These are phyloP conservation scores for Penicillium maclennaniae DNA, from an alignment of 495 filamentous ascomycete species.

Conservation along the genomic window DNA sequence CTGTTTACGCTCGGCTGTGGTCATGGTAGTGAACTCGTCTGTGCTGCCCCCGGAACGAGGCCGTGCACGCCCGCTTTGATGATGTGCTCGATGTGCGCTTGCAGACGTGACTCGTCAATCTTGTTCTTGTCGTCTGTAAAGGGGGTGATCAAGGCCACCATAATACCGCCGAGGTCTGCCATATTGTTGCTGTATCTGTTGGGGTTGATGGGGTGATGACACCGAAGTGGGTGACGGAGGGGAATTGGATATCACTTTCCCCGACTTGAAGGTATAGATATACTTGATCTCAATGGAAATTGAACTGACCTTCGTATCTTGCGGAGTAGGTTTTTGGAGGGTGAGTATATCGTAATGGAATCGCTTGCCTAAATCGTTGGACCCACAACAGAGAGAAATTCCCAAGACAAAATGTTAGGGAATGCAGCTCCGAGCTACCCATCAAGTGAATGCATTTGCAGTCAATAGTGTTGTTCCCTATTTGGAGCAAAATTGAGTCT, in stretches of 20 bases:
- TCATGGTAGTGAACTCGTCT: conserved; percentile 36
- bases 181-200: conserved; percentile 10
- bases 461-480: too few relatives aligned
- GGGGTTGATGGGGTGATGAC: background rate
- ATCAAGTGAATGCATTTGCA: too few relatives aligned
- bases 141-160: conserved; percentile 38
- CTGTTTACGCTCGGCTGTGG: conserved; percentile 33
- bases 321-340: background rate
- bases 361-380: background rate
- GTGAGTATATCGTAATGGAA: background rate
- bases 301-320: background rate
- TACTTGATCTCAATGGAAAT: background rate
- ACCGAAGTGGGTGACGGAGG: background rate
- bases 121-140: conserved; percentile 32
- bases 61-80: conserved; percentile 34
- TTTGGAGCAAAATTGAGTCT: too few relatives aligned
- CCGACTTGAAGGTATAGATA: background rate
- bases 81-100: conserved; percentile 36
- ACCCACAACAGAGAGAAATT: background rate
- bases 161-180: conserved; percentile 26
- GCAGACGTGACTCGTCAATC: conserved; percentile 30
- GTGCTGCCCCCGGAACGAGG: conserved; percentile 39
- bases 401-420: too few relatives aligned
- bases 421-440: conserved; percentile 5
- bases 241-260: background rate